Percentiles rank a stretch among this genome's conserved stretches.
Evolutionary conservation across 352 stramenopile species (phyloP).

Genomic region (Globisporangium emineosum): DNA sequence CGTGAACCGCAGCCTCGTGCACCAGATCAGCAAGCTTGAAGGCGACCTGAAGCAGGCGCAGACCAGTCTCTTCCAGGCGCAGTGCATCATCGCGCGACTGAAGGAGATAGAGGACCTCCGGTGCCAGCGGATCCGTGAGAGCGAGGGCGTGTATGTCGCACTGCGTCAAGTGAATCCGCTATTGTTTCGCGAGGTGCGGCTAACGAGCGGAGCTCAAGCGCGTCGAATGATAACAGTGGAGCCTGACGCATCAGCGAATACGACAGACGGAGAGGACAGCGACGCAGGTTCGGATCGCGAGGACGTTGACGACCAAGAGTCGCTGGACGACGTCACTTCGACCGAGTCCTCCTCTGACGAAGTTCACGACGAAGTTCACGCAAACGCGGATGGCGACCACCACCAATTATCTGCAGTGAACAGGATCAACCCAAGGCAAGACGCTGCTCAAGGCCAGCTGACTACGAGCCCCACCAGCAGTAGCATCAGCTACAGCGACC

Average conservation of each 20-base stretch:
- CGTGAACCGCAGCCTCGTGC: conserved; percentile 15
- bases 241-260: neutral
- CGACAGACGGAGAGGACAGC: neutral
- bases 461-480: neutral
- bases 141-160: neutral
- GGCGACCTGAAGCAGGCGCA: conserved; percentile 4
- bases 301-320: neutral
- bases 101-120: conserved; percentile 15
- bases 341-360: neutral
- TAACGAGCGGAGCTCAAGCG: neutral
- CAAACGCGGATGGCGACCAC: neutral
- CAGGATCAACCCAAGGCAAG: neutral
- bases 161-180: conserved; percentile 1
- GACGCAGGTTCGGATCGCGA: neutral
- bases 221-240: neutral
- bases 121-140: neutral
- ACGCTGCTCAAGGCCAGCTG: neutral
- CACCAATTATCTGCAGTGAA: neutral
- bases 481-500: conserved; percentile 32
- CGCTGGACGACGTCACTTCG: neutral
- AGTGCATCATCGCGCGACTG: conserved; percentile 9
- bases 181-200: neutral
- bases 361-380: no score
- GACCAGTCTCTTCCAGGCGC: conserved; percentile 11
- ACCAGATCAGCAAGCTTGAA: conserved; percentile 17